Evolutionary conservation across 2,329 filamentous ascomycete species (phyloP).

Genomic region (Sordariomycetes sp.): DNA sequence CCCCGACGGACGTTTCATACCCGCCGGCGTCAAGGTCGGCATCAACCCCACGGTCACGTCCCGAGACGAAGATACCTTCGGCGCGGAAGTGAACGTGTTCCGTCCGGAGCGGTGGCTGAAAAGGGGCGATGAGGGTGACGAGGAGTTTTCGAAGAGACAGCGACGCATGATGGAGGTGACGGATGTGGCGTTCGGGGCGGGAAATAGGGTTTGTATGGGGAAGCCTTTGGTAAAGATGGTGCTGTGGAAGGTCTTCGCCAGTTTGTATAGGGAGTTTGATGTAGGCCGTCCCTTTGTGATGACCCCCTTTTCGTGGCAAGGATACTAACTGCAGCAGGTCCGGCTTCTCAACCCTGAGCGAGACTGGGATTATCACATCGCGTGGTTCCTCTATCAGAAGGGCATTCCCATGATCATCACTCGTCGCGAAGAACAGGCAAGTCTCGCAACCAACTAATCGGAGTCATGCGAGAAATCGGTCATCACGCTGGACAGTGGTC

Average conservation of each 20-base stretch:
- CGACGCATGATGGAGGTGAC: constrained; percentile 24
- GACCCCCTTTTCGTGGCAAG: not conserved
- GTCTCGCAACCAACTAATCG: too few relatives aligned
- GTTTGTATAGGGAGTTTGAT: constrained; percentile 32
- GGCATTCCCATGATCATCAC: constrained; percentile 9
- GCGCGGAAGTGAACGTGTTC: constrained; percentile 32
- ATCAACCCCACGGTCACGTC: constrained; percentile 30
- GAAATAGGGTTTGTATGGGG: constrained; percentile 28
- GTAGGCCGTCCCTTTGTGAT: constrained; percentile 5
- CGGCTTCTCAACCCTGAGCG: constrained; percentile 5
- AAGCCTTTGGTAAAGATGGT: constrained; percentile 22
- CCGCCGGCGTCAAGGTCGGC: constrained; percentile 25
- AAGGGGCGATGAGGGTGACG: constrained; percentile 17
- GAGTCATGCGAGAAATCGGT: not conserved
- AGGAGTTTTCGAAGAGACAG: constrained; percentile 21
- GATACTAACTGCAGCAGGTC: constrained; percentile 5
- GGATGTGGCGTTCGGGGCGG: constrained; percentile 27
- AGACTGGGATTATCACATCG: constrained; percentile 19
- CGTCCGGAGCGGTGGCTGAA: constrained; percentile 38
- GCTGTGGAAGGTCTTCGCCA: constrained; percentile 27
- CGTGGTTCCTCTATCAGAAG: constrained; percentile 15
- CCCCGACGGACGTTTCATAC: constrained; percentile 23
- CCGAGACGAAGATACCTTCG: constrained; percentile 30
- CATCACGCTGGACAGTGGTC: too few relatives aligned
- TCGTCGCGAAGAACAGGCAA: not conserved